Evolutionary conservation across 2,329 filamentous ascomycete genomes (phyloP).

Genomic region (Fusarium solani-melongenae): DNA sequence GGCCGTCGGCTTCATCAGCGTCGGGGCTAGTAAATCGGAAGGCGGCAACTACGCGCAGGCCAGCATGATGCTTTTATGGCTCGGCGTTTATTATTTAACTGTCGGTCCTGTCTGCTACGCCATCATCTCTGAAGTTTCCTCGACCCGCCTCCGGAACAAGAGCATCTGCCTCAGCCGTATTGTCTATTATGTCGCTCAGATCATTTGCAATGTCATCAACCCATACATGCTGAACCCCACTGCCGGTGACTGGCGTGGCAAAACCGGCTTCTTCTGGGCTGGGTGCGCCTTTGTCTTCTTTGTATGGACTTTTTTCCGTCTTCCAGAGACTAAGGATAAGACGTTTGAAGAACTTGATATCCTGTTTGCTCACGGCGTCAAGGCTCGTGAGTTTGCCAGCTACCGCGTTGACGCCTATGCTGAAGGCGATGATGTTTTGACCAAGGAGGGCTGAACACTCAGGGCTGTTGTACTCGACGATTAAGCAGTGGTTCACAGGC

Average conservation of each 20-base stretch:
- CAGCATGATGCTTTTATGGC: constrained; percentile 53
- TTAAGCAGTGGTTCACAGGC: not conserved
- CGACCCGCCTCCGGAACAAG: constrained; percentile 51
- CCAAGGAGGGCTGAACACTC: not conserved
- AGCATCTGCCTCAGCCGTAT: constrained; percentile 52
- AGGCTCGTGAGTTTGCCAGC: constrained; percentile 52
- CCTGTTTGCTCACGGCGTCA: constrained; percentile 58
- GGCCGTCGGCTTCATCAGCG: constrained; percentile 39
- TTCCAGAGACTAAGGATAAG: constrained; percentile 58
- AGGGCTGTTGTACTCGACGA: not conserved
- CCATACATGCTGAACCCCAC: constrained; percentile 45
- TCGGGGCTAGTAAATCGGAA: constrained; percentile 29
- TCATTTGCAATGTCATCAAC: constrained; percentile 41
- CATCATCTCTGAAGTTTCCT: constrained; percentile 52
- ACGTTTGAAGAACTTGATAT: constrained; percentile 65
- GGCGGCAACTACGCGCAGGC: constrained; percentile 44
- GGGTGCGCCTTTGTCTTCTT: constrained; percentile 47
- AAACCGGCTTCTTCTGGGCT: constrained; percentile 56
- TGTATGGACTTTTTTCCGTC: constrained; percentile 61
- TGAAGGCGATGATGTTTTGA: constrained; percentile 8
- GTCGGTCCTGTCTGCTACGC: constrained; percentile 55
- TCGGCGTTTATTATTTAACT: constrained; percentile 52
- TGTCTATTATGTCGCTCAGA: constrained; percentile 34
- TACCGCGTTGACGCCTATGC: constrained; percentile 48
- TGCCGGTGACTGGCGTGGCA: constrained; percentile 43